These are phyloP conservation scores for Cinnamomum micranthum DNA, from an alignment of 164 flowering plant species.

Conservation along the genomic window DNA sequence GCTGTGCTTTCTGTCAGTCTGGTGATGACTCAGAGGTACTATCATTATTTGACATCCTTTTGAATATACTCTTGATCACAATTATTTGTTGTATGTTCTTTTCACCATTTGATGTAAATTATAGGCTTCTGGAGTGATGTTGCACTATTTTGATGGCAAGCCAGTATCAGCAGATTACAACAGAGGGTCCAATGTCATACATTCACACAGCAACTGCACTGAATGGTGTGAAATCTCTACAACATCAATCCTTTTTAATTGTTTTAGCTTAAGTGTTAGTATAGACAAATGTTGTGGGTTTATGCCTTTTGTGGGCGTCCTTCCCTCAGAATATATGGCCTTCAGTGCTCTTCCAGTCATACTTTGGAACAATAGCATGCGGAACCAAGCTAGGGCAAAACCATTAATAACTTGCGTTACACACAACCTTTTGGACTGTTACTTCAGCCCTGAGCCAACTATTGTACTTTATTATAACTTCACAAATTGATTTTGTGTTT, in stretches of 20 bases:
- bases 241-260: not conserved
- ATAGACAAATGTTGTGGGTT: not conserved
- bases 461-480: too few relatives aligned
- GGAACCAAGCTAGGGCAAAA: too few relatives aligned
- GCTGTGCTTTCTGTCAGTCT: constrained; percentile 83
- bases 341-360: not conserved
- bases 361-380: not conserved
- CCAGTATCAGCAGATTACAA: constrained; percentile 47
- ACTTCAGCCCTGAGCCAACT: too few relatives aligned
- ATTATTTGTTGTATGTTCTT: not conserved
- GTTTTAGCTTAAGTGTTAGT: not conserved
- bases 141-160: constrained; percentile 65
- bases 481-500: too few relatives aligned
- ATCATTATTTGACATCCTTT: not conserved
- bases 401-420: too few relatives aligned
- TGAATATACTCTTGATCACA: not conserved
- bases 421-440: too few relatives aligned
- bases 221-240: too few relatives aligned
- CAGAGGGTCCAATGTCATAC: constrained; percentile 48
- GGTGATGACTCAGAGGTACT: constrained; percentile 63
- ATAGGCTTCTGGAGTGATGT: constrained; percentile 77
- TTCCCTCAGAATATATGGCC: not conserved
- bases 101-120: constrained; percentile 11
- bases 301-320: not conserved
- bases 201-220: constrained; percentile 70